A percentile compares a stretch with the other conserved stretches of the same genome.
Evolutionary conservation across 768 basidiomycete genomes (phyloP).

Genomic region (Sporobolomyces pararoseus): DNA sequence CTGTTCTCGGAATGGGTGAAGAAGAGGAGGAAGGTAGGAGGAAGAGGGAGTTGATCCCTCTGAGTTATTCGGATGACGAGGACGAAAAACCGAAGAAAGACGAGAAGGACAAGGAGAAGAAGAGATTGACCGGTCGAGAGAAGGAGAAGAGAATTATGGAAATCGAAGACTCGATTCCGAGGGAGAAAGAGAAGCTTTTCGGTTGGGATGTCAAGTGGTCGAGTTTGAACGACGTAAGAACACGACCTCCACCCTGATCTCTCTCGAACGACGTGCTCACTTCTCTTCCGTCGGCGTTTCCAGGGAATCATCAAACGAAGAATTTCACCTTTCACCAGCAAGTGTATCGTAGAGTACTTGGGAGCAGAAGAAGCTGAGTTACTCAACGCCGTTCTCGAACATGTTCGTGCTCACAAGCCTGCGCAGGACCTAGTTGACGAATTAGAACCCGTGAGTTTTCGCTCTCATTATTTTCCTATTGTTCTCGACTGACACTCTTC

Average conservation of each 20-base stretch:
- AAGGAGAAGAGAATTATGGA: conserved; percentile 35
- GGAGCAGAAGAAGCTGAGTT: conserved; percentile 46
- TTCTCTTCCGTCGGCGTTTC: background rate
- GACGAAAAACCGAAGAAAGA: conserved; percentile 12
- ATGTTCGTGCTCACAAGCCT: conserved; percentile 42
- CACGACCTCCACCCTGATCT: no score
- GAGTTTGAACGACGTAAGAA: conserved; percentile 39
- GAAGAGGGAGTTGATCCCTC: conserved; percentile 44
- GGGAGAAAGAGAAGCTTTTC: conserved; percentile 41
- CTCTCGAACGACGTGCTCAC: background rate
- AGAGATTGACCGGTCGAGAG: conserved; percentile 32
- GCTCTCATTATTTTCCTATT: background rate
- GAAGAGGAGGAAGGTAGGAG: conserved; percentile 41
- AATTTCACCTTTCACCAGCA: conserved; percentile 40
- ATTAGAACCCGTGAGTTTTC: conserved; percentile 44
- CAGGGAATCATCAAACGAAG: conserved; percentile 42
- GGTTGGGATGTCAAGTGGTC: conserved; percentile 42
- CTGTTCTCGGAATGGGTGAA: conserved; percentile 49
- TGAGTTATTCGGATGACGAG: conserved; percentile 46
- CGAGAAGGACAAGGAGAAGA: conserved; percentile 11
- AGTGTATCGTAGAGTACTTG: conserved; percentile 44
- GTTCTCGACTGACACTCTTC: background rate
- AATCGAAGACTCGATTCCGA: conserved; percentile 40
- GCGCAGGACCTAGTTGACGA: conserved; percentile 44
- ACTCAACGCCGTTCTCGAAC: conserved; percentile 42